Conservation (phyloP, 148 eudicot genomes). For the Bassia scoparia region DNA sequence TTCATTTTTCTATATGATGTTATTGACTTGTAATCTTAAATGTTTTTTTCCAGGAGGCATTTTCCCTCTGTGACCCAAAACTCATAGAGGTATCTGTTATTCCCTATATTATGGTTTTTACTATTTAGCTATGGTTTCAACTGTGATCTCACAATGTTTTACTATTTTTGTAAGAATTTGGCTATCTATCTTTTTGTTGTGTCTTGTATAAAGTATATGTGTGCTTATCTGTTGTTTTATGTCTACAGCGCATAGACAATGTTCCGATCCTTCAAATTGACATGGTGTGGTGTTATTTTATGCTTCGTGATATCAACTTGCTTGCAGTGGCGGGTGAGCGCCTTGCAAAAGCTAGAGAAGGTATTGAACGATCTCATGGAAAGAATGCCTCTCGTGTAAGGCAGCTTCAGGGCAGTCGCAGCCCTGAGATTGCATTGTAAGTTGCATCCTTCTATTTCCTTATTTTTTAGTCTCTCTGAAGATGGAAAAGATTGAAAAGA, state of each 20-base stretch:
- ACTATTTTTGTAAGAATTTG: not conserved
- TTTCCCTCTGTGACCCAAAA: slow-evolving; percentile 68
- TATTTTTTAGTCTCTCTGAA: not conserved
- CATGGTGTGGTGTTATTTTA: slow-evolving; percentile 96
- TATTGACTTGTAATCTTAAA: not conserved
- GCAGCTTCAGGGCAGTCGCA: slow-evolving; percentile 64
- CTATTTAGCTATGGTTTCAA: not conserved
- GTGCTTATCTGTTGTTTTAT: not conserved
- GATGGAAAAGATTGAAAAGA: not conserved
- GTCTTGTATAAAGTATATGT: not conserved
- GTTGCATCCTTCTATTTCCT: slow-evolving; percentile 21
- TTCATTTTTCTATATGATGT: not conserved
- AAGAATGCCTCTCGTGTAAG: slow-evolving; percentile 77
- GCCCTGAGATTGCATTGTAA: slow-evolving; percentile 82
- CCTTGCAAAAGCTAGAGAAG: slow-evolving; percentile 76
- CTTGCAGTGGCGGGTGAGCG: slow-evolving; percentile 82
- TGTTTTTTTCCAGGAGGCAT: slow-evolving; percentile 65
- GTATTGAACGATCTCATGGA: slow-evolving; percentile 78
- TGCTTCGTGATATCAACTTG: slow-evolving; percentile 84
- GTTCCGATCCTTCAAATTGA: slow-evolving; percentile 87
- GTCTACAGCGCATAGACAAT: slow-evolving; percentile 66
- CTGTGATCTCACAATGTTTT: not conserved
- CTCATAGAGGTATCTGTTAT: slow-evolving; percentile 52
- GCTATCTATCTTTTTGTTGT: not conserved
- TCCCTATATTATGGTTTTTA: no score